phyloP scores from a whole-genome alignment of 2,329 filamentous ascomycete genomes.

The Nemania serpens region DNA sequence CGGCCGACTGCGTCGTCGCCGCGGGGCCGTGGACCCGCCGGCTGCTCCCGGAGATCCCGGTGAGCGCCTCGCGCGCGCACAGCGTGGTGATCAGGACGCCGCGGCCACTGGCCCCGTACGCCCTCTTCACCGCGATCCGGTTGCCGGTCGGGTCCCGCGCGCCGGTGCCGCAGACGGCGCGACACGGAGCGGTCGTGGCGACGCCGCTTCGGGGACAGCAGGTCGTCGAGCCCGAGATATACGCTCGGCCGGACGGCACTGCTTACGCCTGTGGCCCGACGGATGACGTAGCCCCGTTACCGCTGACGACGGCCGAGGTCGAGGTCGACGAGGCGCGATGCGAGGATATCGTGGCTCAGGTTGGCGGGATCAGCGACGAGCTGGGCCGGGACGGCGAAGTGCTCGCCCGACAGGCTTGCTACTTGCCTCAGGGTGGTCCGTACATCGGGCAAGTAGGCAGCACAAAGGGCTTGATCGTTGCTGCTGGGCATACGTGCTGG shows the following conservation, averaged over 20 bases:
- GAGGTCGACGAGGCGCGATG: constrained; percentile 67
- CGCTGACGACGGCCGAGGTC: constrained; percentile 65
- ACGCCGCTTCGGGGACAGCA: constrained; percentile 38
- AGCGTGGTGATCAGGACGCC: constrained; percentile 50
- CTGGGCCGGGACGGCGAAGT: constrained; percentile 62
- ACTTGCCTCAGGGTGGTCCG: constrained; percentile 73
- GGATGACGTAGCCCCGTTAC: constrained; percentile 66
- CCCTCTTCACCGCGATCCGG: constrained; percentile 73
- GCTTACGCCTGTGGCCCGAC: constrained; percentile 76
- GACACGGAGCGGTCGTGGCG: constrained; percentile 10
- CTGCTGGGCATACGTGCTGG: constrained; percentile 80
- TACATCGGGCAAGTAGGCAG: constrained; percentile 68
- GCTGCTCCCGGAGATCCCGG: constrained; percentile 49
- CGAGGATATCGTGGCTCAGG: constrained; percentile 70
- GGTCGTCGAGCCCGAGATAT: constrained; percentile 73
- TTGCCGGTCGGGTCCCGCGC: constrained; percentile 59
- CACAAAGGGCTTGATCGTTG: constrained; percentile 66
- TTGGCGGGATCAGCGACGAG: constrained; percentile 57
- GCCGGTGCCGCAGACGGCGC: constrained; percentile 34
- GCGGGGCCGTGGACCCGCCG: constrained; percentile 53
- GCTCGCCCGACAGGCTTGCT: constrained; percentile 72
- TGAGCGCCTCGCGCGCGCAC: constrained; percentile 50
- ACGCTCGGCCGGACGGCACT: constrained; percentile 71
- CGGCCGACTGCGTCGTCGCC: constrained; percentile 43
- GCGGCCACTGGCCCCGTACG: constrained; percentile 58